Conservation (phyloP, 2,329 filamentous ascomycete genomes). For the Thielaviopsis populi region DNA sequence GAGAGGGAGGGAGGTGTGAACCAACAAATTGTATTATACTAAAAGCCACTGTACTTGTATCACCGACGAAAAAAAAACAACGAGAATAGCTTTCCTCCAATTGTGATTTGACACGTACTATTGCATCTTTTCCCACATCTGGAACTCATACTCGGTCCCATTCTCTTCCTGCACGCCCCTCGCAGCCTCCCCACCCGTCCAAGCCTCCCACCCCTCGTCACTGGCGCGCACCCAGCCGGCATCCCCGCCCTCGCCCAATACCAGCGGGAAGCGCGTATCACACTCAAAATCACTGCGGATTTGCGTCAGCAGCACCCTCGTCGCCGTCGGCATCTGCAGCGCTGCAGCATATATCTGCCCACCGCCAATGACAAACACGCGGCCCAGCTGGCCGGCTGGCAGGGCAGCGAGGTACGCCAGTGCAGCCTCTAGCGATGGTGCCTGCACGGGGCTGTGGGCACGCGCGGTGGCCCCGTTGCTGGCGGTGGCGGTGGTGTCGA, state of each 20-base stretch:
- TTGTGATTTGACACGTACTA: neutral
- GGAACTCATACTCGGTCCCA: conserved; percentile 51
- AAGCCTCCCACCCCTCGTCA: conserved; percentile 41
- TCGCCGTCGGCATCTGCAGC: conserved; percentile 41
- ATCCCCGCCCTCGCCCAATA: conserved; percentile 28
- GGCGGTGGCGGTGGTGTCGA: conserved; percentile 14
- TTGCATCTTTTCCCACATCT: conserved; percentile 52
- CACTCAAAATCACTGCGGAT: conserved; percentile 57
- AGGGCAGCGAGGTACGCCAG: conserved; percentile 29
- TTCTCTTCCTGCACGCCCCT: conserved; percentile 46
- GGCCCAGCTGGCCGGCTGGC: conserved; percentile 28
- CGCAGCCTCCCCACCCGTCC: conserved; percentile 49
- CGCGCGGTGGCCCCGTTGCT: conserved; percentile 8
- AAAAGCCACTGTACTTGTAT: conserved; percentile 1
- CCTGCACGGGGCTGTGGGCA: conserved; percentile 36
- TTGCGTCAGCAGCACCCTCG: conserved; percentile 53
- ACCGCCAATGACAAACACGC: conserved; percentile 79
- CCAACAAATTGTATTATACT: conserved; percentile 5
- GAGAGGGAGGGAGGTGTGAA: neutral
- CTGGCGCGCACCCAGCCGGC: conserved; percentile 39
- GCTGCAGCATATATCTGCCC: conserved; percentile 68
- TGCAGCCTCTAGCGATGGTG: conserved; percentile 43
- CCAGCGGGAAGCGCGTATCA: conserved; percentile 58
- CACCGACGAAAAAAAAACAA: neutral
- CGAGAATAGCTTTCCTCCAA: neutral